Conservation (phyloP, 345 rosid genomes). For the Bruguiera sexangula region DNA sequence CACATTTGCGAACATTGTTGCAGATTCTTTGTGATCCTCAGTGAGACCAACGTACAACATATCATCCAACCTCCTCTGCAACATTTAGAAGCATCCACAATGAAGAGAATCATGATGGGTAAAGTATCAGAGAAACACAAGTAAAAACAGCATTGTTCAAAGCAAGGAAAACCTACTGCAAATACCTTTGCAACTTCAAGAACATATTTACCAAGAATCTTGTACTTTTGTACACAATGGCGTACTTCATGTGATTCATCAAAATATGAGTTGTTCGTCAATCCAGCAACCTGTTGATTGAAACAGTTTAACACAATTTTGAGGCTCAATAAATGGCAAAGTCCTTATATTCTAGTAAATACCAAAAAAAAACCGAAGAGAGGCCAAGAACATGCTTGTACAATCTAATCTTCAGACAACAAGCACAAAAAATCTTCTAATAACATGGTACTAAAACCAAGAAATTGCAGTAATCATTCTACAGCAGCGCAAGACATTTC, state of each 20-base stretch:
- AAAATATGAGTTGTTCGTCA: constrained; percentile 83
- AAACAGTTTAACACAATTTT: constrained; percentile 1
- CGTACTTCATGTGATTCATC: constrained; percentile 76
- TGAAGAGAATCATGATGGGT: constrained; percentile 31
- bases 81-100: constrained; percentile 45
- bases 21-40: constrained; percentile 88
- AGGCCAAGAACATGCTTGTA: too few relatives aligned
- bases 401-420: too few relatives aligned
- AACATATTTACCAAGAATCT: constrained; percentile 67
- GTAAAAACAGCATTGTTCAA: neutral
- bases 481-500: too few relatives aligned
- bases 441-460: too few relatives aligned
- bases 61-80: constrained; percentile 91
- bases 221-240: constrained; percentile 72
- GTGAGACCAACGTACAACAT: constrained; percentile 96
- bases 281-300: constrained; percentile 72
- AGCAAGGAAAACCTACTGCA: constrained; percentile 15
- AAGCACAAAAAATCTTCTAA: too few relatives aligned
- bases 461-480: too few relatives aligned
- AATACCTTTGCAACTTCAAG: constrained; percentile 90
- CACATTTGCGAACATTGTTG: constrained; percentile 82
- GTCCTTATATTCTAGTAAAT: too few relatives aligned
- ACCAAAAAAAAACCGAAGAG: too few relatives aligned
- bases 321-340: too few relatives aligned
- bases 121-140: constrained; percentile 26